Percentiles rank a stretch among this genome's conserved stretches.
Conservation (phyloP, 2,329 filamentous ascomycete genomes). For the Aspergillus niger region DNA sequence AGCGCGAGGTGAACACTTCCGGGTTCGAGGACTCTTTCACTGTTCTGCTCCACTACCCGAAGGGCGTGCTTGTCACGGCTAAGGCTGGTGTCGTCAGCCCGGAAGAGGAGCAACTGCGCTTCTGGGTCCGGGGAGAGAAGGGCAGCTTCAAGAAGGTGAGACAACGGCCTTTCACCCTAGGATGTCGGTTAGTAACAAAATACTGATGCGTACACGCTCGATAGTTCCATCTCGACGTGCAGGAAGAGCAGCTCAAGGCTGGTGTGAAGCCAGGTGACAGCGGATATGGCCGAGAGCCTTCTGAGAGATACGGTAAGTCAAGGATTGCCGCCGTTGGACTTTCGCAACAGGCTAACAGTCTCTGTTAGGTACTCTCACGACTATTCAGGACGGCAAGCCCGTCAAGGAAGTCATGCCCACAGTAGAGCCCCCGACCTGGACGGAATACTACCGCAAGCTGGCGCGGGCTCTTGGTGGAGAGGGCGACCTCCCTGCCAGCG, state of each 20-base stretch:
- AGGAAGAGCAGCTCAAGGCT: slow-evolving; percentile 71
- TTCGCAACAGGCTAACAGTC: background rate
- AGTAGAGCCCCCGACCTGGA: slow-evolving; percentile 67
- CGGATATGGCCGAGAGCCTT: slow-evolving; percentile 66
- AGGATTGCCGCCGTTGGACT: too few species aligned
- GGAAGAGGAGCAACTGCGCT: slow-evolving; percentile 69
- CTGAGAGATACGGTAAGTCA: slow-evolving; percentile 56
- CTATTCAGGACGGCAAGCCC: slow-evolving; percentile 56
- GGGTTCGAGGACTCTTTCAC: slow-evolving; percentile 56
- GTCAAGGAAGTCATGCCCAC: slow-evolving; percentile 57
- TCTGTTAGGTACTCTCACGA: slow-evolving; percentile 50
- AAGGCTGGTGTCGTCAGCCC: slow-evolving; percentile 70
- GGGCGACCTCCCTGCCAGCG: slow-evolving; percentile 56
- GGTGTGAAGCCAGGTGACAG: slow-evolving; percentile 64
- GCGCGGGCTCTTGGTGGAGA: slow-evolving; percentile 57
- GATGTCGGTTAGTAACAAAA: background rate
- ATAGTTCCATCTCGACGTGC: slow-evolving; percentile 64
- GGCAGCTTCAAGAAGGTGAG: slow-evolving; percentile 71
- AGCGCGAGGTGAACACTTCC: slow-evolving; percentile 60
- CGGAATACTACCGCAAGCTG: slow-evolving; percentile 63
- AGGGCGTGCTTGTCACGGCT: slow-evolving; percentile 66
- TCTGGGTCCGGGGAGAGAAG: slow-evolving; percentile 74
- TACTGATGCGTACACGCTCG: background rate
- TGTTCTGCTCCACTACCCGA: slow-evolving; percentile 66
- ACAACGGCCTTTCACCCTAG: background rate